Evolutionary conservation across 2,329 filamentous ascomycete genomes (phyloP), one percentile per base, ranked within the genome.

Genomic region (Colletotrichum echinochloae): DNA sequence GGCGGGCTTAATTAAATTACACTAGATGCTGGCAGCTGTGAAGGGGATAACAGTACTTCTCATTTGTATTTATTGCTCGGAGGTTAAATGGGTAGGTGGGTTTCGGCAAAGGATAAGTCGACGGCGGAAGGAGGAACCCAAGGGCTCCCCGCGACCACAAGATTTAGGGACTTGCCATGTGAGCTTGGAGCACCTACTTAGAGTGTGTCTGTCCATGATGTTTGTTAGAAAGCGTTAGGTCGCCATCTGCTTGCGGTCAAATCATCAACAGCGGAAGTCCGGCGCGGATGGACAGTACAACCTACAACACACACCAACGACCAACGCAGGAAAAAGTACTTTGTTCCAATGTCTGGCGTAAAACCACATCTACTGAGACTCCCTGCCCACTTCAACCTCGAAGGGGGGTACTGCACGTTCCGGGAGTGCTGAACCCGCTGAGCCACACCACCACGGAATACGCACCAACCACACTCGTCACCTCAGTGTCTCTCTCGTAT

Each of bases 361-460:
- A 33, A 30, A 41, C 23, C 18, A 3, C 54, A 39, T 65, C 18
- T 14, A 20, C 37, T 16, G 39, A 56, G 26, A 39, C 49, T 59
- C 37, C 67, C 51, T 62, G 57, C 68, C 64, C 30, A 39, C 52
- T 33, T 46, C 68, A 54, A 48, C 30, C 37, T 63, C 39, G 64
- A 63, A 54, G 68, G 64, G 64, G 48, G 30, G 20, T 11, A 57
- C n/a, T 57, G 41, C 59, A 71, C 52, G 59, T 71, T 67, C 68
- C 68, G 63, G 57, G 62, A 46, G n/a, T 44, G 28, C 51, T 62
- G 44, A 59, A 48, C 20, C 64, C 52, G 67, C 64, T 57, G 57
- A 63, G 68, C 68, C 68, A 71, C 68, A 71, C 68, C 68, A 63
- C 64, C 68, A 57, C 64, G 26, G 37, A 28, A 48, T 52, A 68